Conservation (phyloP, 2,329 filamentous ascomycete species). For the Myotisia sp. region DNA sequence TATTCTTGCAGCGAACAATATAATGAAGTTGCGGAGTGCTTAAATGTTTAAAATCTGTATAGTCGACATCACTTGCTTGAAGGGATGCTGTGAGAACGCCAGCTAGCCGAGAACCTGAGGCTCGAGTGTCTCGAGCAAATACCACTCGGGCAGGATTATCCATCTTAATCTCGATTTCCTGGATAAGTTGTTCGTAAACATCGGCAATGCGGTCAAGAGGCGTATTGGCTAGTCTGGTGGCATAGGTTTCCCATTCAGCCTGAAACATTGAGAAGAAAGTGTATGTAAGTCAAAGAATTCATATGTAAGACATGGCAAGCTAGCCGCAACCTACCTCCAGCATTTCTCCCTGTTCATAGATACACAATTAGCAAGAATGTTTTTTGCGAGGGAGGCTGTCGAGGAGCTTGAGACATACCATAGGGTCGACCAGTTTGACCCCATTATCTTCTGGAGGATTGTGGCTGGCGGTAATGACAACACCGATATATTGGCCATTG, state of each 20-base stretch:
- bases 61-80: constrained; percentile 58
- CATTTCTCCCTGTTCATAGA: constrained; percentile 61
- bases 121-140: constrained; percentile 82
- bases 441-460: constrained; percentile 84
- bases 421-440: constrained; percentile 89
- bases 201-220: constrained; percentile 59
- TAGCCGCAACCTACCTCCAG: constrained; percentile 50
- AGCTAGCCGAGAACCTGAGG: constrained; percentile 74
- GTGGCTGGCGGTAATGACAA: constrained; percentile 93
- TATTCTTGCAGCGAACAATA: constrained; percentile 86
- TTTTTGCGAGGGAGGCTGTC: not conserved
- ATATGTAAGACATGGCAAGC: constrained; percentile 3
- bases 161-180: constrained; percentile 61
- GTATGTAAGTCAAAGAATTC: constrained; percentile 6
- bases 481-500: constrained; percentile 78
- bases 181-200: constrained; percentile 60
- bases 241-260: constrained; percentile 78
- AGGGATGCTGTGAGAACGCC: constrained; percentile 66
- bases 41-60: constrained; percentile 74
- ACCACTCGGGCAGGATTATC: constrained; percentile 62
- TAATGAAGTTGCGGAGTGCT: constrained; percentile 99
- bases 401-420: constrained; percentile 40
- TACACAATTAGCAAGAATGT: constrained; percentile 12
- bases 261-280: constrained; percentile 23
- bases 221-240: constrained; percentile 80